Evolutionary conservation across 202 grass and related monocot genomes (phyloP).

Genomic region (Panicum hallii): DNA sequence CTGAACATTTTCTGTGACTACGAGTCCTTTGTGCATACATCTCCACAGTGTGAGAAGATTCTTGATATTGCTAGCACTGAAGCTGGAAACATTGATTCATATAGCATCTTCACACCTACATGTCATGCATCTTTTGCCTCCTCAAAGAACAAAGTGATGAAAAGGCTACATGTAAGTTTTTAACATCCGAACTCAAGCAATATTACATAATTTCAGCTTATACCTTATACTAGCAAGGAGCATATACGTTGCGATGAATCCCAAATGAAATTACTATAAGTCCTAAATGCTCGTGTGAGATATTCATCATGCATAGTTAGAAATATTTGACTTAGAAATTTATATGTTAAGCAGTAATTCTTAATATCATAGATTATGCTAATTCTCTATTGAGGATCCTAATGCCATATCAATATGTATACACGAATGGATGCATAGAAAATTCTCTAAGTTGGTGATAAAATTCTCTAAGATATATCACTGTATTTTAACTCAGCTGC

Average conservation of each 20-base stretch:
- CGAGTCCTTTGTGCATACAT: constrained; percentile 85
- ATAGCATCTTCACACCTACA: constrained; percentile 98
- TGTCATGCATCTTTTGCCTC: constrained; percentile 74
- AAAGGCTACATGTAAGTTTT: constrained; percentile 84
- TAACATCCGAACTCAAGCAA: constrained; percentile 29
- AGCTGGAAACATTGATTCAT: constrained; percentile 91
- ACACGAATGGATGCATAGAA: background rate
- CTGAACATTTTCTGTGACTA: constrained; percentile 92
- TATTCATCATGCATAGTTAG: background rate
- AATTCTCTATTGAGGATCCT: constrained; percentile 8
- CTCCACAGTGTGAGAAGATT: constrained; percentile 73
- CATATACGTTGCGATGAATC: background rate
- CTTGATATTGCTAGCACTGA: constrained; percentile 84
- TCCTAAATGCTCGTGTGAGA: background rate
- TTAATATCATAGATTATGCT: background rate
- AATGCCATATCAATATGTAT: constrained; percentile 12
- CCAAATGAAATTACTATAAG: background rate
- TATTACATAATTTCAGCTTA: constrained; percentile 7
- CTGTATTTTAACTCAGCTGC: constrained; percentile 19
- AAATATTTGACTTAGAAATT: background rate
- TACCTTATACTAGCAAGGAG: constrained; percentile 11
- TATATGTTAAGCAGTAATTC: background rate
- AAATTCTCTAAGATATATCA: background rate
- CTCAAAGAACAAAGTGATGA: constrained; percentile 86
- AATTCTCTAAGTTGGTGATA: background rate